Evolutionary conservation across 2,329 filamentous ascomycete genomes (phyloP).

Genomic region (Chaetomiaceae sp.): DNA sequence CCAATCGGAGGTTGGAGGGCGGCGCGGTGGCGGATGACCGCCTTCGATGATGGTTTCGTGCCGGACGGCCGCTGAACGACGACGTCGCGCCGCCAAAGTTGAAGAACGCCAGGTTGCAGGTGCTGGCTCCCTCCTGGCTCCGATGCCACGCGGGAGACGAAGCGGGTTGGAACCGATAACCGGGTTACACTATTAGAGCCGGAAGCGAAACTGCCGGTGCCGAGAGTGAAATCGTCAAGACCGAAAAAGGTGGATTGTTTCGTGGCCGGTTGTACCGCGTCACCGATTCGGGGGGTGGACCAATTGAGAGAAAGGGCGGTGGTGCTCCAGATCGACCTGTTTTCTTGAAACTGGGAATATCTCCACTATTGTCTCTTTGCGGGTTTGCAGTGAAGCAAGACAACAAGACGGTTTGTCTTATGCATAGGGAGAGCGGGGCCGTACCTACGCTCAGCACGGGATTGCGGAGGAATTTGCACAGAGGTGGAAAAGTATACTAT

Average conservation of each 20-base stretch:
- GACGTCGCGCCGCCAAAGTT: conserved; percentile 46
- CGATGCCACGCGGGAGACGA: conserved; percentile 14
- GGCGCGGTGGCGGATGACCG: conserved; percentile 42
- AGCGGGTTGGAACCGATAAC: conserved; percentile 27
- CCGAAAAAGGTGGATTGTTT: not conserved
- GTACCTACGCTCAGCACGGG: not conserved
- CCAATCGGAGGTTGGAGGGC: conserved; percentile 33
- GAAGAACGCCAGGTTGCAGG: conserved; percentile 47
- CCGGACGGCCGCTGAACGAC: conserved; percentile 48
- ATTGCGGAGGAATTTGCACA: too few species aligned
- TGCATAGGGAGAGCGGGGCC: too few species aligned
- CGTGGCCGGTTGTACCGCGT: not conserved
- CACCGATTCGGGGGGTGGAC: not conserved
- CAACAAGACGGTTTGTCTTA: not conserved
- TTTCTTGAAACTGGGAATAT: not conserved
- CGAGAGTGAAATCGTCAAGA: not conserved
- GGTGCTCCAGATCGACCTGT: not conserved
- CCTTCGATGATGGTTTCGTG: conserved; percentile 46
- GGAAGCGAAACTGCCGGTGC: not conserved
- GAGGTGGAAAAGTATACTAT: too few species aligned
- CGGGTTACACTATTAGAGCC: not conserved
- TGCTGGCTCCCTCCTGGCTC: conserved; percentile 24
- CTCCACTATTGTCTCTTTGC: conserved; percentile 3
- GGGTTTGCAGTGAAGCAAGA: not conserved
- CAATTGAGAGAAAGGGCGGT: not conserved